These are phyloP conservation scores for Pichia sp. DNA, from an alignment of 1,139 yeast genomes.

Conservation along the genomic window DNA sequence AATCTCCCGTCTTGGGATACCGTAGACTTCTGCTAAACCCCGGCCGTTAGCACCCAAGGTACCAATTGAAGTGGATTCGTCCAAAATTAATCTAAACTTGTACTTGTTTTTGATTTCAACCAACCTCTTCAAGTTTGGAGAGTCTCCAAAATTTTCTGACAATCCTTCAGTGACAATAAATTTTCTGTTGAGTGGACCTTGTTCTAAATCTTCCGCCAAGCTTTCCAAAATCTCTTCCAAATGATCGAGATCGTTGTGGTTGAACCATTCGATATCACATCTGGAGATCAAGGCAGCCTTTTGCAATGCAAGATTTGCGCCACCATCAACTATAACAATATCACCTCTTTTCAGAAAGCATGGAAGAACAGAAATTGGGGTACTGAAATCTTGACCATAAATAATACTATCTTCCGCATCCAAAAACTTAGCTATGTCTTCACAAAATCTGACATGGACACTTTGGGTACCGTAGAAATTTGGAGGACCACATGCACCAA, in stretches of 20 bases:
- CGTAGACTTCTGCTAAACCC: conserved; percentile 73
- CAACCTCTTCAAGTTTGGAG: conserved; percentile 66
- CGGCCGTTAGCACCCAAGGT: conserved; percentile 80
- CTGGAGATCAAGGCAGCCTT: conserved; percentile 86
- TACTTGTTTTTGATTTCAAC: conserved; percentile 72
- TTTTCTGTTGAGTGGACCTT: conserved; percentile 76
- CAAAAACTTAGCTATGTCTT: conserved; percentile 67
- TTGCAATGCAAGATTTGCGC: conserved; percentile 73
- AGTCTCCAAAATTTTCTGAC: conserved; percentile 77
- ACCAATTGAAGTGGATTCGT: conserved; percentile 85
- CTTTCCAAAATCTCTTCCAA: conserved; percentile 64
- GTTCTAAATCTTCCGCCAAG: conserved; percentile 60
- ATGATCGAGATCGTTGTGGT: conserved; percentile 85
- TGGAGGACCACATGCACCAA: conserved; percentile 98
- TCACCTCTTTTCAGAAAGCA: conserved; percentile 96
- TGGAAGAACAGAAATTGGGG: conserved; percentile 94
- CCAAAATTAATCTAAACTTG: conserved; percentile 82
- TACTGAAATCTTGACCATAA: conserved; percentile 90
- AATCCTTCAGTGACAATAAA: conserved; percentile 89
- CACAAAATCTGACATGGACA: conserved; percentile 78
- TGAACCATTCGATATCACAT: conserved; percentile 77
- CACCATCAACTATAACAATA: conserved; percentile 81
- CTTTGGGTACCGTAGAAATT: conserved; percentile 97
- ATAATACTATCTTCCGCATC: conserved; percentile 76
- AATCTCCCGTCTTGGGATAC: conserved; percentile 61